Evolutionary conservation across 2,329 filamentous ascomycete species (phyloP).

Genomic region (Fusarium sororula): DNA sequence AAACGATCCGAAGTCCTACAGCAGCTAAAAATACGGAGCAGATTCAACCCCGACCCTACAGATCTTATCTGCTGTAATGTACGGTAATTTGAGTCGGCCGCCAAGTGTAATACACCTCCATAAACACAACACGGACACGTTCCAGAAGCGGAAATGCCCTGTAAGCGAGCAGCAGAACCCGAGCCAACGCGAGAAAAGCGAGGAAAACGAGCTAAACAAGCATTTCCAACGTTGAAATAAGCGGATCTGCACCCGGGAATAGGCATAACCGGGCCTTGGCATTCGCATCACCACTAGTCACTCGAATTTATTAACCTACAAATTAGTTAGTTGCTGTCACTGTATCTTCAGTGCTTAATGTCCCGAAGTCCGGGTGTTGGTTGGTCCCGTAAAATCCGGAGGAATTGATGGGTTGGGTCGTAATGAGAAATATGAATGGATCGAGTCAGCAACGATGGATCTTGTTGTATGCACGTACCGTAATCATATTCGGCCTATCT

Average conservation of each 20-base stretch:
- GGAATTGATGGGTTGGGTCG: neutral
- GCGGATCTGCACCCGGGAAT: constrained; percentile 25
- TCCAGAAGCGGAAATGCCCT: neutral
- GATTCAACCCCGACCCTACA: constrained; percentile 1
- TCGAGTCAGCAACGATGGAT: constrained; percentile 18
- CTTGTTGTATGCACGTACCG: neutral
- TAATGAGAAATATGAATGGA: neutral
- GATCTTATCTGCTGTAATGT: neutral
- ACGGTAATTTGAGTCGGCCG: constrained; percentile 14
- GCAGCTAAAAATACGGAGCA: constrained; percentile 17
- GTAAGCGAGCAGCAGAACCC: constrained; percentile 2
- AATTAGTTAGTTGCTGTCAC: neutral
- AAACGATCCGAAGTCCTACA: constrained; percentile 20
- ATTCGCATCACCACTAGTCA: neutral
- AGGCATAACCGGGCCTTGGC: constrained; percentile 12
- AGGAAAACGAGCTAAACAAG: constrained; percentile 13
- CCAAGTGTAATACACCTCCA: neutral
- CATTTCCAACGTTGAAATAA: constrained; percentile 3
- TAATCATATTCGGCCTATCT: constrained; percentile 1
- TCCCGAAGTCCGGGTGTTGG: neutral
- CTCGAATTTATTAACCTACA: constrained; percentile 14
- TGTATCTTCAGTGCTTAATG: neutral
- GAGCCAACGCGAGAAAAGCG: constrained; percentile 18
- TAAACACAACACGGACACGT: neutral
- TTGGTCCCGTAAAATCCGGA: neutral